Evolutionary conservation across 768 basidiomycete genomes (phyloP), one percentile per base, ranked within the genome.

Genomic region (Pholiota molesta): DNA sequence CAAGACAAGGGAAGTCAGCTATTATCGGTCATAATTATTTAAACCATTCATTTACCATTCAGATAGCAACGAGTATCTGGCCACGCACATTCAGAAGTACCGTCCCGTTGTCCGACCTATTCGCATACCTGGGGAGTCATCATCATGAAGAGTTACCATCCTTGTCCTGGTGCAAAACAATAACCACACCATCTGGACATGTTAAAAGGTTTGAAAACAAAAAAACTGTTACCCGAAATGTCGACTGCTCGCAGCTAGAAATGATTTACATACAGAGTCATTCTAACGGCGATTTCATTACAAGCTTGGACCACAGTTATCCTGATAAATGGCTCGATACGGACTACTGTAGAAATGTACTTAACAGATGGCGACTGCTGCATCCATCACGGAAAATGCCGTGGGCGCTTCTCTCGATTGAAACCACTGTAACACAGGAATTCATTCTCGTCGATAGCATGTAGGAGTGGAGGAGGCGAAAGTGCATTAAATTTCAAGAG

Each of bases 361-460:
- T n/a, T n/a, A 54, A 6, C 23, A 44, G n/a, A 29, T 42, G 8
- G 31, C 21, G 37, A 59, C 57, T 28, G n/a, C n/a, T n/a, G 42
- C 21, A 28, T 42, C 55, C 55, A 33, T 37, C 23, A 26, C 61
- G 64, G 64, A 26, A 60, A 14, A 35, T 52, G 52, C 64, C 64
- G 64, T 54, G 64, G 64, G 64, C 64, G 64, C 64, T 62, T 65
- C 60, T 62, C 16, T 21, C 16, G 17, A 29, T 37, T 40, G 29
- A 31, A n/a, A 57, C 52, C 21, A 42, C 9, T 29, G 10, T 7
- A 17, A 21, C 45, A 13, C 5, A 49, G 6, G 47, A 49, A 26
- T 49, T 11, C 7, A 9, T 37, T 13, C 35, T 37, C 35, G 35
- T 9, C 35, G 31, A 37, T 37, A 37, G 35, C 35, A 16, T 13